These are phyloP conservation scores for Gossypium anomalum DNA, from an alignment of 345 rosid species.

Conservation along the genomic window DNA sequence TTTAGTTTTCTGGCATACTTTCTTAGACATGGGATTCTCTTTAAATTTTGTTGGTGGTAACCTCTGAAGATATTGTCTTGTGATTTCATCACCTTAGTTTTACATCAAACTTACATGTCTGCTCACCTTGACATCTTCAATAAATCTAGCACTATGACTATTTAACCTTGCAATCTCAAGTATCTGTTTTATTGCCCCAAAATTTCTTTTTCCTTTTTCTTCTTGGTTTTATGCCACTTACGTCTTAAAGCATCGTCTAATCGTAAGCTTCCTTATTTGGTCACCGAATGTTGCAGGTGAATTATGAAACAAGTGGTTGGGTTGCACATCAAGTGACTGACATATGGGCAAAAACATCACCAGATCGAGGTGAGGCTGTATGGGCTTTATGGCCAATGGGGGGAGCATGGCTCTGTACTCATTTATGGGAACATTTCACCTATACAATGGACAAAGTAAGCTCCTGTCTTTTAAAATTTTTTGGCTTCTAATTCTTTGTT, in stretches of 20 bases:
- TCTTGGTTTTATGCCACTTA: neutral
- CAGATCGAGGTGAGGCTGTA: constrained; percentile 62
- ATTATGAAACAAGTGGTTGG: constrained; percentile 88
- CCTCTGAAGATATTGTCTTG: neutral
- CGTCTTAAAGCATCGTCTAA: neutral
- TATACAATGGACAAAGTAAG: constrained; percentile 82
- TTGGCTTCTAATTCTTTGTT: neutral
- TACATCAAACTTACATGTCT: neutral
- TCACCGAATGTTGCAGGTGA: constrained; percentile 46
- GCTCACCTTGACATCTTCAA: neutral
- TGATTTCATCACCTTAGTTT: neutral
- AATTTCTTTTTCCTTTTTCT: neutral
- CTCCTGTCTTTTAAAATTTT: constrained; percentile 6
- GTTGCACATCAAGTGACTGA: constrained; percentile 84
- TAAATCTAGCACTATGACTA: neutral
- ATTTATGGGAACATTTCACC: constrained; percentile 87
- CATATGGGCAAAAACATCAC: constrained; percentile 97
- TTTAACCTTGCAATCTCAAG: neutral
- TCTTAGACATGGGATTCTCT: neutral
- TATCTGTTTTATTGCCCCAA: neutral
- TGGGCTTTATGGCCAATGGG: constrained; percentile 99
- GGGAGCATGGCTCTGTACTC: constrained; percentile 97
- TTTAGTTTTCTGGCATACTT: neutral
- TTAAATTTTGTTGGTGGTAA: neutral
- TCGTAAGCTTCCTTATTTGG: neutral